phyloP scores from a whole-genome alignment of 2,329 filamentous ascomycete species.

The Passalora sequoiae region DNA sequence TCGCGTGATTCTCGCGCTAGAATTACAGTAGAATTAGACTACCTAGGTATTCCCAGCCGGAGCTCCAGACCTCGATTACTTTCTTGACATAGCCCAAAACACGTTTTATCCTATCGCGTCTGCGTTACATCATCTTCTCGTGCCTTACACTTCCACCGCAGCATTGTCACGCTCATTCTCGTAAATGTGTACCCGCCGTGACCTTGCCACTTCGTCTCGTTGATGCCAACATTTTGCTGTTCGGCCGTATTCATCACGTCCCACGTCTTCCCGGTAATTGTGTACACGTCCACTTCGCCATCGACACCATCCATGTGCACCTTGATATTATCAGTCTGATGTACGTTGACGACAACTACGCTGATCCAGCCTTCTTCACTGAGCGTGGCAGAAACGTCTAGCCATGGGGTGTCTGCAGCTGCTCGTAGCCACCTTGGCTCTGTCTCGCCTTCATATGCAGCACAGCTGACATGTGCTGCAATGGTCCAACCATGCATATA shows the following conservation, averaged over 20 bases:
- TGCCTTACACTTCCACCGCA: slow-evolving; percentile 54
- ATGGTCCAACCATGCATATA: slow-evolving; percentile 71
- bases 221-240: slow-evolving; percentile 57
- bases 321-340: slow-evolving; percentile 55
- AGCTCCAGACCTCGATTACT: too few species aligned
- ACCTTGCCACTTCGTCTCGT: slow-evolving; percentile 60
- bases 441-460: slow-evolving; percentile 62
- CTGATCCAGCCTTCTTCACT: slow-evolving; percentile 57
- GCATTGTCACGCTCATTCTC: slow-evolving; percentile 65
- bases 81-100: too few species aligned
- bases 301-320: slow-evolving; percentile 54
- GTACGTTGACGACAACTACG: slow-evolving; percentile 68
- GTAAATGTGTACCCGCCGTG: slow-evolving; percentile 59
- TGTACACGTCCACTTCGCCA: slow-evolving; percentile 53
- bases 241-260: slow-evolving; percentile 58
- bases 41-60: too few species aligned
- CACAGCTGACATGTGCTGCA: slow-evolving; percentile 58
- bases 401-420: slow-evolving; percentile 62
- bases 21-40: too few species aligned
- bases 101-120: too few species aligned
- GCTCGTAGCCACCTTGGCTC: slow-evolving; percentile 60
- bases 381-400: slow-evolving; percentile 62
- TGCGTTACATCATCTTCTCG: too few species aligned
- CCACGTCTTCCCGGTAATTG: slow-evolving; percentile 55
- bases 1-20: neutral